phyloP scores from a whole-genome alignment of 345 rosid genomes.

The Gossypium thurberi region DNA sequence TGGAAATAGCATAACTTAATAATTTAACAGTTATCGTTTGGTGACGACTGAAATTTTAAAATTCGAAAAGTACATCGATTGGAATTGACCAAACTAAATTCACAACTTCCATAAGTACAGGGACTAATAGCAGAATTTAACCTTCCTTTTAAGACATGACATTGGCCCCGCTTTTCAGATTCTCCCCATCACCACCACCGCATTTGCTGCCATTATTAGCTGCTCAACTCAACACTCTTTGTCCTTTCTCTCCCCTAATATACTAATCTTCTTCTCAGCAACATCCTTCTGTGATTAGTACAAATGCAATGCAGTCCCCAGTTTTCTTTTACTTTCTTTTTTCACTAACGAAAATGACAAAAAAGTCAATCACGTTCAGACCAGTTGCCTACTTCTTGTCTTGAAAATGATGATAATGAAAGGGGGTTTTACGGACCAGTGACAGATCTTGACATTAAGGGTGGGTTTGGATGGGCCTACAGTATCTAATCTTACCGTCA shows the following conservation, averaged over 20 bases:
- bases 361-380: neutral
- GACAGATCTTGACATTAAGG: too few relatives aligned
- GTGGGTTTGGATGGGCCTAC: too few relatives aligned
- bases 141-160: too few relatives aligned
- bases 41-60: too few relatives aligned
- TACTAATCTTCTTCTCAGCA: neutral
- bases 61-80: too few relatives aligned
- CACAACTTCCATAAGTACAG: too few relatives aligned
- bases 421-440: too few relatives aligned
- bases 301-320: neutral
- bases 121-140: too few relatives aligned
- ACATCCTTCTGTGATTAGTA: neutral
- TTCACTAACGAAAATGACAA: neutral
- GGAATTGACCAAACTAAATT: too few relatives aligned
- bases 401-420: neutral
- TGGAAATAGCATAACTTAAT: too few relatives aligned
- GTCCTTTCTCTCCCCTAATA: neutral
- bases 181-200: neutral
- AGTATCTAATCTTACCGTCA: too few relatives aligned
- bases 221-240: neutral
- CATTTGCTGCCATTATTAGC: neutral
- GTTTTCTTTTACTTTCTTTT: neutral
- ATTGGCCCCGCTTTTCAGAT: neutral
- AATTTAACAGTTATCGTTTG: too few relatives aligned
- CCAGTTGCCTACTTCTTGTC: neutral